phyloP scores from a whole-genome alignment of 805 yeast species.

The Ogataea pignaliae region DNA sequence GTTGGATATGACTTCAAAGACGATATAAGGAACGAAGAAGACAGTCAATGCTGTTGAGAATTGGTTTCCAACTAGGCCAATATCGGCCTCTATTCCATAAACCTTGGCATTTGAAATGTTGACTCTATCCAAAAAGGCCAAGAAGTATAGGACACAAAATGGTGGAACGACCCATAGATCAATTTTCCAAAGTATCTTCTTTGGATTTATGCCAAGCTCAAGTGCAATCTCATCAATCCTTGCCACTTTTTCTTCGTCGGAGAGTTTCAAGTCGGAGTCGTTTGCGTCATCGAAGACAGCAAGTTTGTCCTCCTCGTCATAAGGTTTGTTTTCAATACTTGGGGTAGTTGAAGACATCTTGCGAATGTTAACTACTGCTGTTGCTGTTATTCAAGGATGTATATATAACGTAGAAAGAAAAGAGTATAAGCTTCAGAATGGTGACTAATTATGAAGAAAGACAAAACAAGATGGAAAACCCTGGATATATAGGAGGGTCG shows the following conservation, averaged over 20 bases:
- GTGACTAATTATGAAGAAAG: background rate
- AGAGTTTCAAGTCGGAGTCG: constrained; percentile 10
- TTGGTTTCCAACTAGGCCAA: constrained; percentile 52
- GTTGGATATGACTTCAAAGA: constrained; percentile 63
- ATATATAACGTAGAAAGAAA: background rate
- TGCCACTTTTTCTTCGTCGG: constrained; percentile 21
- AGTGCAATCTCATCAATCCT: constrained; percentile 35
- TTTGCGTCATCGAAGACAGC: constrained; percentile 5
- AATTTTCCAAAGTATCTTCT: constrained; percentile 54
- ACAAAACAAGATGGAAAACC: background rate
- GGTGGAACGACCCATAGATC: constrained; percentile 72
- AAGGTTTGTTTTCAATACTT: constrained; percentile 14
- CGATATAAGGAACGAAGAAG: constrained; percentile 66
- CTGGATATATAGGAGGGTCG: too few species aligned
- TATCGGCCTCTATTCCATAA: constrained; percentile 58
- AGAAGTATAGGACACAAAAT: constrained; percentile 68
- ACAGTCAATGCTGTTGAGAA: constrained; percentile 63
- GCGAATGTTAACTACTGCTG: too few species aligned
- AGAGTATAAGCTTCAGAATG: too few species aligned
- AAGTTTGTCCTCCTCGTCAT: constrained; percentile 12
- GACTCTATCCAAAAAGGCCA: constrained; percentile 77
- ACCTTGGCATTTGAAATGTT: constrained; percentile 78
- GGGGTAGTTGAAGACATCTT: constrained; percentile 10
- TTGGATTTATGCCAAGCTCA: constrained; percentile 48
- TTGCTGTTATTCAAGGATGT: background rate